Conservation (phyloP, 192 early-diverging fungal species). For the Rhizoclosmatium globosum region DNA sequence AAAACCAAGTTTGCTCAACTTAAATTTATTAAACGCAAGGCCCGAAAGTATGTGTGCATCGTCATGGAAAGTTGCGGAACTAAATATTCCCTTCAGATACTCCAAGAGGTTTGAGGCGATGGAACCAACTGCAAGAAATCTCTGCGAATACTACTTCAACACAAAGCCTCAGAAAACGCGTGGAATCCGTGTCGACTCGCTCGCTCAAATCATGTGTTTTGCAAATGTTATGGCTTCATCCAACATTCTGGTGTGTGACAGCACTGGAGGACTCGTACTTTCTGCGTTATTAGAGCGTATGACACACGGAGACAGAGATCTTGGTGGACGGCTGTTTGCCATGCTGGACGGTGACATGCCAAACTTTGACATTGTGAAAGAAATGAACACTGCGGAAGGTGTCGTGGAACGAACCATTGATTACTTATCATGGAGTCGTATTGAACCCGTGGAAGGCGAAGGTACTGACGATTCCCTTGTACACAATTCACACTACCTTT, state of each 20-base stretch:
- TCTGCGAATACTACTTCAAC: conserved; percentile 79
- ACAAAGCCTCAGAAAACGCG: conserved; percentile 82
- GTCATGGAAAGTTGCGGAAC: background rate
- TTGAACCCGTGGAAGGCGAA: conserved; percentile 64
- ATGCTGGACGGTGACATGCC: conserved; percentile 20
- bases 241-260: conserved; percentile 86
- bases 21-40: conserved; percentile 88
- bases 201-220: conserved; percentile 87
- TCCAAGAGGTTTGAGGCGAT: conserved; percentile 80
- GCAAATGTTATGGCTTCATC: conserved; percentile 80
- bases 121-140: conserved; percentile 74
- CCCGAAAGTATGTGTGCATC: conserved; percentile 65
- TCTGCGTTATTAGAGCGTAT: conserved; percentile 85
- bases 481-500: conserved; percentile 39
- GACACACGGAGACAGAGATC: conserved; percentile 30
- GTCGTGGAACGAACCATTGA: conserved; percentile 61
- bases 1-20: conserved; percentile 92
- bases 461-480: conserved; percentile 60
- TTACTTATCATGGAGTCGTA: conserved; percentile 75
- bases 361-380: conserved; percentile 26
- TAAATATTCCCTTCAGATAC: conserved; percentile 56
- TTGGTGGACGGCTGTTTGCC: conserved; percentile 30
- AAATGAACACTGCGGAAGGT: conserved; percentile 61
- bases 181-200: conserved; percentile 85
- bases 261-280: conserved; percentile 86